Percentiles rank a stretch among this genome's conserved stretches.
Conservation (phyloP, 1,139 yeast genomes). For the Kazachstania sp. region DNA sequence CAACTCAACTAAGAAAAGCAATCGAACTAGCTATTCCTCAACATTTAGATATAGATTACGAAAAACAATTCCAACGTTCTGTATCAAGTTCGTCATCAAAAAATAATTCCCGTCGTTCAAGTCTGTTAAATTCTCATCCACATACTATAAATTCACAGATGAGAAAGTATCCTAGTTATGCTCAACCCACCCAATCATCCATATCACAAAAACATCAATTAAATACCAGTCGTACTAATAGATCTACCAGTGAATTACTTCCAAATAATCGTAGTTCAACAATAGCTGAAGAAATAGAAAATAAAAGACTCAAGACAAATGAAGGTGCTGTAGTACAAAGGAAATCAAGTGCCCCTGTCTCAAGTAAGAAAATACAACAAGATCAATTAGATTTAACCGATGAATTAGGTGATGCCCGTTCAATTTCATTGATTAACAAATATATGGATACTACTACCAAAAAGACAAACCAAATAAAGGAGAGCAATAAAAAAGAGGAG, state of each 20-base stretch:
- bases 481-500: not conserved
- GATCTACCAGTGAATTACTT: constrained; percentile 25
- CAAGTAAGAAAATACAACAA: not conserved
- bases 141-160: constrained; percentile 2
- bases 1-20: constrained; percentile 42
- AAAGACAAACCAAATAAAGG: not conserved
- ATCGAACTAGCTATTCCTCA: constrained; percentile 48
- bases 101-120: constrained; percentile 14
- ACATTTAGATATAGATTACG: constrained; percentile 25
- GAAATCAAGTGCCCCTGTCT: constrained; percentile 21
- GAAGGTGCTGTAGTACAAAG: constrained; percentile 7
- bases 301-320: constrained; percentile 7
- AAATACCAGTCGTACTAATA: constrained; percentile 9
- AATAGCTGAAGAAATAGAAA: not conserved
- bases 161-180: constrained; percentile 28
- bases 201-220: constrained; percentile 6
- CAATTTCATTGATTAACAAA: constrained; percentile 22
- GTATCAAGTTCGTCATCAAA: constrained; percentile 10
- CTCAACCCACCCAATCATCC: constrained; percentile 29
- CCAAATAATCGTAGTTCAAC: constrained; percentile 6
- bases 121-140: constrained; percentile 8
- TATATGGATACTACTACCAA: constrained; percentile 13
- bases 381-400: constrained; percentile 26
- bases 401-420: constrained; percentile 20
- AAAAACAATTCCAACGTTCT: constrained; percentile 6